Percentiles rank a stretch among this genome's conserved stretches.
Evolutionary conservation across 495 filamentous ascomycete genomes (phyloP).

Genomic region (Lophiotrema nucula): DNA sequence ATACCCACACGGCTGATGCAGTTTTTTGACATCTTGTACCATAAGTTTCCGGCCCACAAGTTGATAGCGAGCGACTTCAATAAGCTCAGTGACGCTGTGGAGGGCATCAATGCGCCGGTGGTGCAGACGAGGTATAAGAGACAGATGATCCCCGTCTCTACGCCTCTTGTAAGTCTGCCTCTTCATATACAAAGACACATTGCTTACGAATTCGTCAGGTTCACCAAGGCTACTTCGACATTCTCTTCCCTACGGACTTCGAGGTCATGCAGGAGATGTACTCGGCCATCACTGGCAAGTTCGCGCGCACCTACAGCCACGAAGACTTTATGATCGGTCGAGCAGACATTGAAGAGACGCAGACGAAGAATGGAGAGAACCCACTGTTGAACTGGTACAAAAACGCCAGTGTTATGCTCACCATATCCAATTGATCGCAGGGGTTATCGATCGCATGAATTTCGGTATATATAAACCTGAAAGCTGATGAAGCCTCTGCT

Average conservation of each 20-base stretch:
- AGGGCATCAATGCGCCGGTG: conserved; percentile 85
- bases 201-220: conserved; percentile 54
- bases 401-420: conserved; percentile 86
- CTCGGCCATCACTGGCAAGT: conserved; percentile 82
- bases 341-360: conserved; percentile 86
- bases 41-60: conserved; percentile 83
- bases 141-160: conserved; percentile 81
- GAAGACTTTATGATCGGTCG: conserved; percentile 87
- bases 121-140: conserved; percentile 91
- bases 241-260: conserved; percentile 97
- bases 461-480: no score
- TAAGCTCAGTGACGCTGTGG: conserved; percentile 73
- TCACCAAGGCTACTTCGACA: conserved; percentile 97
- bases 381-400: conserved; percentile 91
- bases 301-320: conserved; percentile 79
- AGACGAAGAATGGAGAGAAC: conserved; percentile 87
- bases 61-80: conserved; percentile 91
- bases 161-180: conserved; percentile 71
- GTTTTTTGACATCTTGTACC: conserved; percentile 87
- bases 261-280: conserved; percentile 84
- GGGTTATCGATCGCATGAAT: no score
- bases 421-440: no score
- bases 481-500: neutral
- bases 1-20: conserved; percentile 92
- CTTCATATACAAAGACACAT: neutral